Conservation (phyloP, 2,329 filamentous ascomycete species). For the Blastomyces gilchristii region DNA sequence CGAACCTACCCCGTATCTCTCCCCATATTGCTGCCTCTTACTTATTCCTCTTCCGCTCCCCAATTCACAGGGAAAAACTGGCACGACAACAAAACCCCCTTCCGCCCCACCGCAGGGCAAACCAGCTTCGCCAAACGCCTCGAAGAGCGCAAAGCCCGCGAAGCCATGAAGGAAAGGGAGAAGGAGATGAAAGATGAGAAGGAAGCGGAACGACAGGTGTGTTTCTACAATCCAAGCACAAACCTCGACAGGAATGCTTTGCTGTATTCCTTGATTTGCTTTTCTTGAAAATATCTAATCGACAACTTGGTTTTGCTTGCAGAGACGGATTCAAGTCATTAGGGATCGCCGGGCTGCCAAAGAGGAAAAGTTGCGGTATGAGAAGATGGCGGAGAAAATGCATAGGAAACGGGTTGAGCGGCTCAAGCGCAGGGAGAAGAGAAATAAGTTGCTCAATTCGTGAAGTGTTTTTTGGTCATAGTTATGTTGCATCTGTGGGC, state of each 20-base stretch:
- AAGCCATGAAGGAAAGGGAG: conserved; percentile 81
- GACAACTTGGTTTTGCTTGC: background rate
- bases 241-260: background rate
- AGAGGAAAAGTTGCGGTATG: conserved; percentile 85
- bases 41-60: background rate
- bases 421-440: conserved; percentile 89
- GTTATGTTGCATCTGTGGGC: background rate
- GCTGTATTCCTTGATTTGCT: background rate
- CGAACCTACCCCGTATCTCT: background rate
- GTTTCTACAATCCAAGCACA: background rate
- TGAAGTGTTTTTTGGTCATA: conserved; percentile 17
- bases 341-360: conserved; percentile 79
- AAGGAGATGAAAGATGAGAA: conserved; percentile 95
- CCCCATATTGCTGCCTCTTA: background rate
- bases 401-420: conserved; percentile 90
- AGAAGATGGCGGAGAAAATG: conserved; percentile 95
- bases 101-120: conserved; percentile 69
- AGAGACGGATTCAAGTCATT: conserved; percentile 69
- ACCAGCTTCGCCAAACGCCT: conserved; percentile 68
- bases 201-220: conserved; percentile 73
- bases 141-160: conserved; percentile 57
- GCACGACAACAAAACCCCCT: conserved; percentile 73
- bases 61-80: conserved; percentile 73
- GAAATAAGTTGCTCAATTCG: conserved; percentile 48
- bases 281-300: background rate